Percentiles rank a stretch among this genome's conserved stretches.
These are phyloP conservation scores for Thalassiosira livingstoniorum DNA, from an alignment of 352 stramenopile genomes.

Conservation along the genomic window DNA sequence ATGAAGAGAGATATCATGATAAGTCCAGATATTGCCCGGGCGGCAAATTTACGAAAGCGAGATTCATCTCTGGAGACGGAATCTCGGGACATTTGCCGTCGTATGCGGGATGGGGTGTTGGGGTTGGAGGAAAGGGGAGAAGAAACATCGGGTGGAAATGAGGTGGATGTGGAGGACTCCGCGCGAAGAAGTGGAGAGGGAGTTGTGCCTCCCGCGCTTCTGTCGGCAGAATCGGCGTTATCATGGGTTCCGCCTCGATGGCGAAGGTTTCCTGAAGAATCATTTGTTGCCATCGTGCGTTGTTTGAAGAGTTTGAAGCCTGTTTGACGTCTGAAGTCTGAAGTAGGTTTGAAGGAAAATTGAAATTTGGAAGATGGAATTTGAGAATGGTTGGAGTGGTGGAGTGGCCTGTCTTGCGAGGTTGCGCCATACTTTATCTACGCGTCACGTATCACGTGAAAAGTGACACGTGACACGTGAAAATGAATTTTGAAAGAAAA, in stretches of 20 bases:
- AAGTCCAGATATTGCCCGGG: constrained; percentile 59
- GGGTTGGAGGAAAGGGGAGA: background rate
- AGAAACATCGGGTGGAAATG: background rate
- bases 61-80: constrained; percentile 67
- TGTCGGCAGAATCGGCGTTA: constrained; percentile 13
- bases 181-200: background rate
- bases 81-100: constrained; percentile 18
- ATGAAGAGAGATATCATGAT: constrained; percentile 77
- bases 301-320: no score
- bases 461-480: no score
- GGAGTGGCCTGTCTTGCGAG: no score
- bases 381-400: no score
- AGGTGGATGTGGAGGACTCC: background rate
- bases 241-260: background rate
- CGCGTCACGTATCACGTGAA: no score
- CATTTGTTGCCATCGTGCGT: no score
- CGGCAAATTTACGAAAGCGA: constrained; percentile 68
- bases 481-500: no score
- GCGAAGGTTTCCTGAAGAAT: background rate
- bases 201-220: constrained; percentile 16
- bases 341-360: no score
- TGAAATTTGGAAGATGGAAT: no score
- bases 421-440: no score
- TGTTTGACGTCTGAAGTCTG: no score
- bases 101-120: background rate